Evolutionary conservation across 306 rosid species (phyloP).

Genomic region (Prunus armeniaca): DNA sequence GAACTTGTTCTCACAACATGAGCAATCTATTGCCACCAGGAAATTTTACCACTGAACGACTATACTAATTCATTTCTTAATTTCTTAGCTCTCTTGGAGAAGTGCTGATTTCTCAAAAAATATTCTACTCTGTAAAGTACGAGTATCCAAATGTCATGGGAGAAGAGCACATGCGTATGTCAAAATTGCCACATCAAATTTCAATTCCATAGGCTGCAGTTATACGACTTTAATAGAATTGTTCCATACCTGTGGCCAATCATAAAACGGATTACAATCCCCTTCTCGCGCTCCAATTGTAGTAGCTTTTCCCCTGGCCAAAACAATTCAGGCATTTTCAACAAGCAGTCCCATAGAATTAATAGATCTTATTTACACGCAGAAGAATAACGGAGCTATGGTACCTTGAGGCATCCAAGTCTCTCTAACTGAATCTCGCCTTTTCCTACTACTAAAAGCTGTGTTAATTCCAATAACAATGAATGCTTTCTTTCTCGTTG

Average conservation of each 20-base stretch:
- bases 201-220: not conserved
- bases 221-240: not conserved
- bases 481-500: constrained; percentile 64
- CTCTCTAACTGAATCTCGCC: constrained; percentile 96
- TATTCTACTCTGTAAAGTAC: not conserved
- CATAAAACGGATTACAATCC: constrained; percentile 90
- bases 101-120: not conserved
- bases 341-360: constrained; percentile 20
- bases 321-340: constrained; percentile 18
- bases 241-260: constrained; percentile 85
- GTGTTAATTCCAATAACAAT: constrained; percentile 95
- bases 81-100: not conserved
- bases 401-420: constrained; percentile 99
- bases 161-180: not conserved
- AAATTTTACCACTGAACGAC: not conserved
- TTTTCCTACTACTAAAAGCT: constrained; percentile 93
- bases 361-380: not conserved
- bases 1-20: not conserved
- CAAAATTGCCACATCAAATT: constrained; percentile 2
- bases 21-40: not conserved
- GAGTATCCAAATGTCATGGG: not conserved
- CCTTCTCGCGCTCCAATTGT: constrained; percentile 90
- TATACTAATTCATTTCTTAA: not conserved
- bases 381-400: not conserved
- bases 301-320: constrained; percentile 76